Evolutionary conservation across 306 rosid species (phyloP).

Genomic region (Trifolium fragiferum): DNA sequence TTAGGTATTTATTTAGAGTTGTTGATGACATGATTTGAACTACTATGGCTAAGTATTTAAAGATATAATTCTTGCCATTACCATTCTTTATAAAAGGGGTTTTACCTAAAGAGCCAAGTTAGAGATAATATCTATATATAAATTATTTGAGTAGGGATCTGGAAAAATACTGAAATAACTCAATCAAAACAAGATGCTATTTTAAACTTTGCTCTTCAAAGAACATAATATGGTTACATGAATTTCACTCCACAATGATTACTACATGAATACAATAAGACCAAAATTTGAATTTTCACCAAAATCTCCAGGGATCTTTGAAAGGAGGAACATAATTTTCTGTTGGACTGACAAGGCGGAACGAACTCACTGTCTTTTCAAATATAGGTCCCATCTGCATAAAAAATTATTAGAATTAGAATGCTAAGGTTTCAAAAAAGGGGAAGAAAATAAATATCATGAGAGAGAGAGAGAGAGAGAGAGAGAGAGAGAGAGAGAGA

Average conservation of each 20-base stretch:
- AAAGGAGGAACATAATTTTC: conserved; percentile 88
- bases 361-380: conserved; percentile 75
- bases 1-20: background rate
- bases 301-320: conserved; percentile 99
- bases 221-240: conserved; percentile 27
- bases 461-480: too few species aligned
- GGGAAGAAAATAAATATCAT: background rate
- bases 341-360: conserved; percentile 79
- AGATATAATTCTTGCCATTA: too few species aligned
- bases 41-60: background rate
- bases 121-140: background rate
- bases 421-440: background rate
- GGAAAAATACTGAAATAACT: background rate
- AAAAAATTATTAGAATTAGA: conserved; percentile 22
- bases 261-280: conserved; percentile 31
- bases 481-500: background rate
- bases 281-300: conserved; percentile 61
- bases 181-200: conserved; percentile 16
- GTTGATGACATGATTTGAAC: background rate
- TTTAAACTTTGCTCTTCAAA: conserved; percentile 19
- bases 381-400: conserved; percentile 86
- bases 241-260: conserved; percentile 3
- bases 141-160: background rate
- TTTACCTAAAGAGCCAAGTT: background rate
- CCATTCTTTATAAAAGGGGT: background rate